phyloP scores from a whole-genome alignment of 495 filamentous ascomycete species.

The Clohesyomyces aquaticus region DNA sequence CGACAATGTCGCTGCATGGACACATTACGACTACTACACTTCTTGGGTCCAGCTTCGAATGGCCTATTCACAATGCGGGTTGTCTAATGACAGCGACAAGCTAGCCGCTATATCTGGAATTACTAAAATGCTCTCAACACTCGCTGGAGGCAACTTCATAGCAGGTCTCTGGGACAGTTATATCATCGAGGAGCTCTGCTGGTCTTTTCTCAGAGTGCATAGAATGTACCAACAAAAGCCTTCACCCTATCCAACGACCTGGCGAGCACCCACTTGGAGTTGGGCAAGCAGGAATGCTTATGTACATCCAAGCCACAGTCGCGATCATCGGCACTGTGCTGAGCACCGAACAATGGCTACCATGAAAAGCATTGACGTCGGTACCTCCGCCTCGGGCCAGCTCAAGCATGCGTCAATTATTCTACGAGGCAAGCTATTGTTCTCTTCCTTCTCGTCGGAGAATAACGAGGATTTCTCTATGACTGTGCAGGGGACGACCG shows the following conservation, averaged over 20 bases:
- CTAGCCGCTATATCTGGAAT: conserved; percentile 12
- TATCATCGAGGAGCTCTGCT: background rate
- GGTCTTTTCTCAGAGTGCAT: background rate
- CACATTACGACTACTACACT: background rate
- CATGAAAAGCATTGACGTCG: background rate
- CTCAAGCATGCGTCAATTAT: background rate
- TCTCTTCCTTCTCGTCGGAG: too few relatives aligned
- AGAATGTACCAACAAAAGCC: background rate
- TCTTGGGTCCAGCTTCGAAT: background rate
- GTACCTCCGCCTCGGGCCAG: background rate
- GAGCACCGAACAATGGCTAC: background rate
- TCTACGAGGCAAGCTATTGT: background rate
- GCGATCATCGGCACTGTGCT: background rate
- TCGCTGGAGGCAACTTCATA: background rate
- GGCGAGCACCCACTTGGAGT: conserved; percentile 12
- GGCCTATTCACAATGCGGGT: background rate
- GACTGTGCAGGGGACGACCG: too few relatives aligned
- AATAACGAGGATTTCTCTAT: too few relatives aligned
- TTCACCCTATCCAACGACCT: background rate
- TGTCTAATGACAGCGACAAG: background rate
- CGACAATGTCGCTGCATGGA: background rate
- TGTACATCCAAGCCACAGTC: background rate
- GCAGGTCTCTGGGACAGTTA: background rate
- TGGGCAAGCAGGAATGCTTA: background rate
- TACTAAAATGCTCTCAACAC: background rate